Base-by-base conservation (phyloP, 225 moss, liverwort and hornwort genomes). In the Straminergon stramineum region DNA sequence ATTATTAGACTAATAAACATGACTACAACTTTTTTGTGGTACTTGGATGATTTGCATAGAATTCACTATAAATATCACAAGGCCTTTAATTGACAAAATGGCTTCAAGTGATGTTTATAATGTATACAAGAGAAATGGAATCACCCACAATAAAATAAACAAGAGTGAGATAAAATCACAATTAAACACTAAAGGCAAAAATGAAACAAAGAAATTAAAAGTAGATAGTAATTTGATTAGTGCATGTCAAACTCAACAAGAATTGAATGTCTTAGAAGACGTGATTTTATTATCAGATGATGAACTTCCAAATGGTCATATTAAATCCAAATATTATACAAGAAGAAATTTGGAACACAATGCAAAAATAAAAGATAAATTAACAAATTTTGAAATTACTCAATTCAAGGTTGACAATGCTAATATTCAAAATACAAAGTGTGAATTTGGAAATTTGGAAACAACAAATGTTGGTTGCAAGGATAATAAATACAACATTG, bases 101-200 rank as follows among this genome's bases (percentile, higher is more conserved):
- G 3, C 85, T 62, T 89, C 81, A 69, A 89, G 82, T 89, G 81
- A 87, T 76, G 82, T 85, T 23, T 82, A 19, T 16, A 85, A 91
- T 78, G 91, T 92, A 15, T 85, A 91, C 15, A 91, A 78, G 41
- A 89, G 73, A 77, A 85, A 85, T 60, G 82, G 64, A 82, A 87
- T 19, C 21, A 91, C 1, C 0, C 8, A 56, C 18, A 89, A 65
- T 31, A 82, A 82, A 51, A 13, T 56, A 45, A 43, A 81, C 5
- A 77, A 5, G 19, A 11, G 8, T 41, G 51, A 82, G 57, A 8
- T 8, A 57, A 89, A 76, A 58, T 31, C n/a, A 57, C 11, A 81
- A 9, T n/a, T 45, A 13, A 18, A 77, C 1, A 30, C 2, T 7
- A 20, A 16, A 77, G 3, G 1, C 15, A 52, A 31, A 39, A 52